These are phyloP conservation scores for Diphasiastrum complanatum DNA, from an alignment of 83 land plant species.

Conservation along the genomic window DNA sequence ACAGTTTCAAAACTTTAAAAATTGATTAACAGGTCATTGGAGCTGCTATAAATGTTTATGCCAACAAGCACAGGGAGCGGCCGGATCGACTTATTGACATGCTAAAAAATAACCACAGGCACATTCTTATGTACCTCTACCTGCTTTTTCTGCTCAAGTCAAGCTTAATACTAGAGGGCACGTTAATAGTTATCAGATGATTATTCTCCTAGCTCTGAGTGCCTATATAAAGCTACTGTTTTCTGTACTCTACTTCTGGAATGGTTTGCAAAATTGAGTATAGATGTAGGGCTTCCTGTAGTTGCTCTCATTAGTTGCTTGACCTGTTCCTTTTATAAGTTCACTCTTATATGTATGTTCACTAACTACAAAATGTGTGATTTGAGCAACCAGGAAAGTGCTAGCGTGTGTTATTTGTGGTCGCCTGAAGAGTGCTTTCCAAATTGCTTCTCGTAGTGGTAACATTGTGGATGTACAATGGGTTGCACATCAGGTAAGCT, in stretches of 20 bases:
- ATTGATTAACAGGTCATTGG: constrained; percentile 93
- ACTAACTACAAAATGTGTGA: too few species aligned
- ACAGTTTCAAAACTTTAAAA: too few species aligned
- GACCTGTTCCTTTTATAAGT: too few species aligned
- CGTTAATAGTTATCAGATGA: too few species aligned
- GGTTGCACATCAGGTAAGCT: constrained; percentile 86
- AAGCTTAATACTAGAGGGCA: not conserved
- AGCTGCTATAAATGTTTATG: constrained; percentile 97
- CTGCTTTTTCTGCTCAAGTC: not conserved
- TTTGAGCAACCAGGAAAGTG: constrained; percentile 99
- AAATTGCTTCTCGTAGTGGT: constrained; percentile 91
- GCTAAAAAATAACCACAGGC: constrained; percentile 95
- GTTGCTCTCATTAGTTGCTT: too few species aligned
- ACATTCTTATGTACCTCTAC: constrained; percentile 7
- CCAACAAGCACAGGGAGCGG: constrained; percentile 85
- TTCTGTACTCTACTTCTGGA: too few species aligned
- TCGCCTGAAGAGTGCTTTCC: constrained; percentile 93
- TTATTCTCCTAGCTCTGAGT: too few species aligned
- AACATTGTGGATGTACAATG: constrained; percentile 95
- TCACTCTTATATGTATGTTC: too few species aligned
- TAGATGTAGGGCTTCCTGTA: too few species aligned
- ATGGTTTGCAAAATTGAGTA: too few species aligned
- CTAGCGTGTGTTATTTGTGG: constrained; percentile 98
- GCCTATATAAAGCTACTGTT: too few species aligned
- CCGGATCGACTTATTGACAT: constrained; percentile 93